Evolutionary conservation across 345 rosid species (phyloP).

Genomic region (Bruguiera sexangula): DNA sequence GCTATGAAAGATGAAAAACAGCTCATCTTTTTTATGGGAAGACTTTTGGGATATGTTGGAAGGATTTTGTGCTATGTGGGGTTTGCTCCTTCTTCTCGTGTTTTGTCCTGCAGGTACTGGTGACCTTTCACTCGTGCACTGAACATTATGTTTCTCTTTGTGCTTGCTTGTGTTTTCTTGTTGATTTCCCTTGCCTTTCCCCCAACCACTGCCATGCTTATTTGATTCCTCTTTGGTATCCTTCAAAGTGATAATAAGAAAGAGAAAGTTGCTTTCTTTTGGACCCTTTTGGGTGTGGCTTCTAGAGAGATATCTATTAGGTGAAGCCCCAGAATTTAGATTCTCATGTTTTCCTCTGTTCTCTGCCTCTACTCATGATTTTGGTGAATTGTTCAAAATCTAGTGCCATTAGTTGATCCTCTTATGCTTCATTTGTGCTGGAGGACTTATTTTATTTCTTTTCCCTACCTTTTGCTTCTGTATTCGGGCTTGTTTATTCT

Average conservation of each 20-base stretch:
- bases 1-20: constrained; percentile 47
- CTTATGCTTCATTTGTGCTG: constrained; percentile 6
- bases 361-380: not conserved
- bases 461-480: not conserved
- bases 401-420: not conserved
- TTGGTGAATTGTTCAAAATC: not conserved
- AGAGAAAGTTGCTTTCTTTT: constrained; percentile 14
- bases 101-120: constrained; percentile 19
- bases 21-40: constrained; percentile 41
- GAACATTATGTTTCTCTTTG: constrained; percentile 14
- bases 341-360: constrained; percentile 8
- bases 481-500: constrained; percentile 8
- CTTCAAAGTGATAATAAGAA: constrained; percentile 2
- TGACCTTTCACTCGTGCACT: constrained; percentile 15
- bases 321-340: constrained; percentile 16
- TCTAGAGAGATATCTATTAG: constrained; percentile 16
- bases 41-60: constrained; percentile 29
- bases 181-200: not conserved
- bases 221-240: constrained; percentile 26
- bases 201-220: constrained; percentile 18
- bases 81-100: constrained; percentile 25
- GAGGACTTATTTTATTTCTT: not conserved
- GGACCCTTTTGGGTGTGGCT: constrained; percentile 3
- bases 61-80: constrained; percentile 36
- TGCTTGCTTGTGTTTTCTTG: not conserved